These are phyloP conservation scores for Paracoccidioides brasiliensis DNA, from an alignment of 2,329 filamentous ascomycete species.

Conservation along the genomic window DNA sequence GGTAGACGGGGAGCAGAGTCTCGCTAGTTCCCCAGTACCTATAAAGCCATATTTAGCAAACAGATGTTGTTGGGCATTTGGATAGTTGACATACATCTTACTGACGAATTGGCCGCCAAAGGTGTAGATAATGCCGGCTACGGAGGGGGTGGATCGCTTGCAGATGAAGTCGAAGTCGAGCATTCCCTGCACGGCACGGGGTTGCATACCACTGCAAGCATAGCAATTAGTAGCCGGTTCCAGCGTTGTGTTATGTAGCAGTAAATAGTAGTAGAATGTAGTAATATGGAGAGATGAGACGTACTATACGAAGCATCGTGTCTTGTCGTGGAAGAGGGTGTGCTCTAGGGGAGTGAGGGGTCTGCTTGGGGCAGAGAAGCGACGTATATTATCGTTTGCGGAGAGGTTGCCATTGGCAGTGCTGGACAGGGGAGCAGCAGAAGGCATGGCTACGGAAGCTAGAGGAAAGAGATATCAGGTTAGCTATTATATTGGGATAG, in stretches of 20 bases:
- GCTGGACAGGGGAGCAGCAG: slow-evolving; percentile 36
- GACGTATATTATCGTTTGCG: slow-evolving; percentile 97
- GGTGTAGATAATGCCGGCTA: slow-evolving; percentile 98
- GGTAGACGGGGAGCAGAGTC: slow-evolving; percentile 96
- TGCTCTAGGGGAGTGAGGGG: slow-evolving; percentile 80
- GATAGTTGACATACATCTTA: slow-evolving; percentile 60
- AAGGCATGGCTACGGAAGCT: slow-evolving; percentile 37
- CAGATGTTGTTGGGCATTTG: background rate
- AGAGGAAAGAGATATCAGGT: background rate
- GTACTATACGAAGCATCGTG: slow-evolving; percentile 97
- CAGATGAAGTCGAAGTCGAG: slow-evolving; percentile 99
- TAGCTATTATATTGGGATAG: background rate
- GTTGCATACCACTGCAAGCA: slow-evolving; percentile 66
- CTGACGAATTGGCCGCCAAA: slow-evolving; percentile 99
- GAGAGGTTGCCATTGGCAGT: slow-evolving; percentile 46
- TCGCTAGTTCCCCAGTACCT: slow-evolving; percentile 99
- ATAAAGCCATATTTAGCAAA: slow-evolving; percentile 5
- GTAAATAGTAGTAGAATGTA: background rate
- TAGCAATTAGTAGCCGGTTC: slow-evolving; percentile 16
- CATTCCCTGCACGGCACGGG: slow-evolving; percentile 81
- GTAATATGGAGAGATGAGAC: slow-evolving; percentile 19
- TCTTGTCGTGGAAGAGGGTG: slow-evolving; percentile 98
- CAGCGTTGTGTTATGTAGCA: background rate
- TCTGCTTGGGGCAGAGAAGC: slow-evolving; percentile 85
- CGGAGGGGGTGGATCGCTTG: slow-evolving; percentile 92